Evolutionary conservation across 2,329 filamentous ascomycete species (phyloP).

Genomic region (Verticillium tricorpus): DNA sequence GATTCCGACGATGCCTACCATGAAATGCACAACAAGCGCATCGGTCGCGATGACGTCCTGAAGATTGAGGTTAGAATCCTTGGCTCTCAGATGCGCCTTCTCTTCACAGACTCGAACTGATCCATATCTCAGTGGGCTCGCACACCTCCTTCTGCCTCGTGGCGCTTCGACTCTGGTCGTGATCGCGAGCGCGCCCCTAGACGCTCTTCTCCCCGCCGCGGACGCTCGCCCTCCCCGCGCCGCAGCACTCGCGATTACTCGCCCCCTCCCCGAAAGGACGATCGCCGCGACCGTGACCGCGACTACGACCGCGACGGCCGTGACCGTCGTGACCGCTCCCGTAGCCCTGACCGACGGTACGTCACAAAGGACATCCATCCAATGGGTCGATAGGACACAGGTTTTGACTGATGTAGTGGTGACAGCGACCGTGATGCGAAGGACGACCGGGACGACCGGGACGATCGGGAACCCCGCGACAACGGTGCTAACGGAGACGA

Average conservation of each 20-base stretch:
- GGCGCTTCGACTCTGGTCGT: conserved; percentile 93
- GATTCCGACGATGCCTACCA: conserved; percentile 99
- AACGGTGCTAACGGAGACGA: conserved; percentile 81
- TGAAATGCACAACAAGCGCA: conserved; percentile 99
- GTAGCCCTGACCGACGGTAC: conserved; percentile 62
- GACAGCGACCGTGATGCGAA: conserved; percentile 50
- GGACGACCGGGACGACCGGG: conserved; percentile 67
- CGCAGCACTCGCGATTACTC: conserved; percentile 76
- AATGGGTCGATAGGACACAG: background rate
- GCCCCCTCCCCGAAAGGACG: conserved; percentile 69
- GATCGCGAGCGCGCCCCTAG: conserved; percentile 63
- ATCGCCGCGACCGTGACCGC: conserved; percentile 74
- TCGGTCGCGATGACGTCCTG: conserved; percentile 88
- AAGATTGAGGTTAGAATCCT: conserved; percentile 81
- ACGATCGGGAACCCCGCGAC: conserved; percentile 68
- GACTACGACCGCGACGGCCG: conserved; percentile 74
- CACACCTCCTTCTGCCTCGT: conserved; percentile 94
- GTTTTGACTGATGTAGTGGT: conserved; percentile 9
- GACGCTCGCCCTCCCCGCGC: conserved; percentile 75
- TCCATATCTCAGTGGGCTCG: conserved; percentile 76
- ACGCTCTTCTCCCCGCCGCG: conserved; percentile 61
- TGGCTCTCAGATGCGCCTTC: background rate
- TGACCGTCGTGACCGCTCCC: conserved; percentile 70
- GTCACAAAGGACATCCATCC: conserved; percentile 4
- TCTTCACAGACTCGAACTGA: too few species aligned